These are phyloP conservation scores for Echeveria elegans DNA, from an alignment of 164 flowering plant genomes.

Conservation along the genomic window DNA sequence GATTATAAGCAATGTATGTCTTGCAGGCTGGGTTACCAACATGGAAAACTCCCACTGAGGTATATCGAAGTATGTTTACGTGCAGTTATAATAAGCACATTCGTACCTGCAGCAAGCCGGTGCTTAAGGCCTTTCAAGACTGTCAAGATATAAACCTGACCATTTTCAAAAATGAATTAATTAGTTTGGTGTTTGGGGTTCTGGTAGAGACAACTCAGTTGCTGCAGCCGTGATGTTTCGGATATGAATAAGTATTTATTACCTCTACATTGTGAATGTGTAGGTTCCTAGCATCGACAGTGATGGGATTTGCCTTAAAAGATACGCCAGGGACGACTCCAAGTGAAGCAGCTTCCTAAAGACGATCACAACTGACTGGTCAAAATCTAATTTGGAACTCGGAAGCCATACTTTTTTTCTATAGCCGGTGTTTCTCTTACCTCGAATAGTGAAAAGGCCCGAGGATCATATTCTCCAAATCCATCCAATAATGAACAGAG, in stretches of 20 bases:
- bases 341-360: constrained; percentile 86
- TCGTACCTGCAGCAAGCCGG: constrained; percentile 92
- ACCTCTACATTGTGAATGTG: constrained; percentile 57
- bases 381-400: neutral
- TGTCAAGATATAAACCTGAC: constrained; percentile 29
- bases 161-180: neutral
- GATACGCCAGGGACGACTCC: constrained; percentile 61
- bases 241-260: constrained; percentile 7
- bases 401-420: neutral
- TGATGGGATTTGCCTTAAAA: constrained; percentile 51
- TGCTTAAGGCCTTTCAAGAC: constrained; percentile 82
- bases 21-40: neutral
- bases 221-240: neutral
- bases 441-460: constrained; percentile 84
- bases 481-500: constrained; percentile 68
- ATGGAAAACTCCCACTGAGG: neutral
- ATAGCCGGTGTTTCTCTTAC: constrained; percentile 28
- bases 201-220: neutral
- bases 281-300: constrained; percentile 51
- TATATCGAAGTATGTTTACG: too few relatives aligned
- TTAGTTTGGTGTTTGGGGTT: neutral
- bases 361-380: neutral
- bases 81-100: neutral
- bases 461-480: constrained; percentile 87
- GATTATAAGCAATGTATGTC: neutral